Evolutionary conservation across 805 yeast genomes (phyloP).

Genomic region (Maudiozyma bulderi): DNA sequence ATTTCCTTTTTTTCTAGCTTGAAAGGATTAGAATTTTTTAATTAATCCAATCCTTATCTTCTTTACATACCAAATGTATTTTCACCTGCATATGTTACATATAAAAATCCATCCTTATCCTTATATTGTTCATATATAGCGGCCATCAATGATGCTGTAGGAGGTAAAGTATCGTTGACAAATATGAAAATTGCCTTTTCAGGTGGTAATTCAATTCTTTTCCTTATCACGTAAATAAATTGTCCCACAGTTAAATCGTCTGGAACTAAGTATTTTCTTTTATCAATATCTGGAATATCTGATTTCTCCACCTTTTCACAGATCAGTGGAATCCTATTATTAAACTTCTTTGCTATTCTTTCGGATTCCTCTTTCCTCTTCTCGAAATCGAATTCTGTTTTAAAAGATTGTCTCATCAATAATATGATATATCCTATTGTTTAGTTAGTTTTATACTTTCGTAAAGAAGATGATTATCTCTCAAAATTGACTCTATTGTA

Average conservation of each 20-base stretch:
- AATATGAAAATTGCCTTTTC: slow-evolving; percentile 97
- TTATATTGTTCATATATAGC: slow-evolving; percentile 92
- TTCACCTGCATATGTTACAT: slow-evolving; percentile 93
- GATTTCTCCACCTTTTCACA: slow-evolving; percentile 97
- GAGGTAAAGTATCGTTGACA: slow-evolving; percentile 93
- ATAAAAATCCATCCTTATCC: slow-evolving; percentile 95
- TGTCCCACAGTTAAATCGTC: slow-evolving; percentile 95
- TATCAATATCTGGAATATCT: slow-evolving; percentile 91
- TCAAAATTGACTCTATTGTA: too few species aligned
- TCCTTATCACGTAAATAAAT: slow-evolving; percentile 93
- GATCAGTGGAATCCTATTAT: slow-evolving; percentile 88
- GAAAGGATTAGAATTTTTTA: too few species aligned
- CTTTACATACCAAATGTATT: slow-evolving; percentile 70
- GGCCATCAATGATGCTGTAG: slow-evolving; percentile 95
- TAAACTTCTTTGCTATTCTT: slow-evolving; percentile 79
- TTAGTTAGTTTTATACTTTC: not conserved
- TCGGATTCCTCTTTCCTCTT: slow-evolving; percentile 92
- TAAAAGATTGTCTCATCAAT: slow-evolving; percentile 28
- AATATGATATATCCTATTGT: not conserved
- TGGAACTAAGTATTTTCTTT: slow-evolving; percentile 93
- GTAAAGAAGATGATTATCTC: not conserved
- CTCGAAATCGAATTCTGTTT: slow-evolving; percentile 78
- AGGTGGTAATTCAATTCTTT: slow-evolving; percentile 88
- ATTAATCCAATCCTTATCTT: too few species aligned
- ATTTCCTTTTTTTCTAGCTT: too few species aligned